phyloP scores from a whole-genome alignment of 768 basidiomycete species.

The Fomitopsis serialis region DNA sequence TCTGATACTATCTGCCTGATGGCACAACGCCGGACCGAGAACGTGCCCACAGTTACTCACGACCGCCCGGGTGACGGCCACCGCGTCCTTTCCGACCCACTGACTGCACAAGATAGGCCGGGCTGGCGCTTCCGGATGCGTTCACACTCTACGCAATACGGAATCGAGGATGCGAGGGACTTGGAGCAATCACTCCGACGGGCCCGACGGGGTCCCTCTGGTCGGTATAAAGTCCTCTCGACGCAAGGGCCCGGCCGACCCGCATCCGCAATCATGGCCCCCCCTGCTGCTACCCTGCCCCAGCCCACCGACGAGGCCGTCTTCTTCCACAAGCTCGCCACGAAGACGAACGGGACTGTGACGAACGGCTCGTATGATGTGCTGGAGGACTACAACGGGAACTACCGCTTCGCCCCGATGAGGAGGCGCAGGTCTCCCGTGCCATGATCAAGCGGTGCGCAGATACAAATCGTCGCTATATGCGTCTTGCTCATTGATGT shows the following conservation, averaged over 20 bases:
- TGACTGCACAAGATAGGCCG: neutral
- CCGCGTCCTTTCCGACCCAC: neutral
- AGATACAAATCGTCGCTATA: too few relatives aligned
- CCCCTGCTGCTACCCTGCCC: constrained; percentile 29
- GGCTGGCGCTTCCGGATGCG: neutral
- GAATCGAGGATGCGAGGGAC: neutral
- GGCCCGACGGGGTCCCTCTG: neutral
- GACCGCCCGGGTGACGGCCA: too few relatives aligned
- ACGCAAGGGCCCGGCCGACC: neutral
- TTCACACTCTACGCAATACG: neutral
- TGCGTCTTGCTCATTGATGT: neutral
- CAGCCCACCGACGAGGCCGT: constrained; percentile 14
- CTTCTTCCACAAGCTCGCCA: constrained; percentile 11
- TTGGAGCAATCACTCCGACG: neutral
- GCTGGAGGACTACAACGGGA: constrained; percentile 53
- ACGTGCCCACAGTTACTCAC: neutral
- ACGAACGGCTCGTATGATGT: constrained; percentile 29
- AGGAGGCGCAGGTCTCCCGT: constrained; percentile 70
- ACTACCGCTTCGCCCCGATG: constrained; percentile 69
- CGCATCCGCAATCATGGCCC: constrained; percentile 26
- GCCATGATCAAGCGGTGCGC: constrained; percentile 68
- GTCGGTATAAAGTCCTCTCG: neutral
- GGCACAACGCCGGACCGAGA: neutral
- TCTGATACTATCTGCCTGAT: neutral
- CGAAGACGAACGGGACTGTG: constrained; percentile 20